phyloP scores from a whole-genome alignment of 768 basidiomycete genomes.

The Amanita rubescens region DNA sequence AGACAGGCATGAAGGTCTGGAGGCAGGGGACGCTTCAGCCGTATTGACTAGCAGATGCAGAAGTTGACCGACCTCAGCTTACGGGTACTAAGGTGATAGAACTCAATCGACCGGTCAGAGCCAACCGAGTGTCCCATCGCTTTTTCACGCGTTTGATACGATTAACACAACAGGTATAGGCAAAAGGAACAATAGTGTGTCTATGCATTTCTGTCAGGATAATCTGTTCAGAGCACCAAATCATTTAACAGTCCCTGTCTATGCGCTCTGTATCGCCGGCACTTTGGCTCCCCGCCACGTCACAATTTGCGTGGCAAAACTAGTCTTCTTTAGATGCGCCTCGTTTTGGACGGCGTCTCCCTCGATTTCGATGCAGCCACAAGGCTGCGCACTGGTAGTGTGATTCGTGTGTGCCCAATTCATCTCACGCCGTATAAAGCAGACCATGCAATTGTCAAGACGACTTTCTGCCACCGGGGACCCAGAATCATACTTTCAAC shows the following conservation, averaged over 20 bases:
- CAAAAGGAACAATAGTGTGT: not conserved
- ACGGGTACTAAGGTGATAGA: not conserved
- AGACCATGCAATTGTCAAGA: too few species aligned
- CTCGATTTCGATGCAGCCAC: slow-evolving; percentile 22
- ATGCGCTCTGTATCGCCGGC: slow-evolving; percentile 19
- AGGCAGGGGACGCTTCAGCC: not conserved
- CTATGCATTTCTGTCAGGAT: not conserved
- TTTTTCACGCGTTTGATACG: not conserved
- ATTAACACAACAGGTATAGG: not conserved
- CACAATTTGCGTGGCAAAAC: slow-evolving; percentile 25
- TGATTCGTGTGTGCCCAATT: slow-evolving; percentile 22
- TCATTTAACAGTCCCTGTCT: slow-evolving; percentile 10
- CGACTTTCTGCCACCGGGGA: too few species aligned
- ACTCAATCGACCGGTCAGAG: not conserved
- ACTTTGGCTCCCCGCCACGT: slow-evolving; percentile 15
- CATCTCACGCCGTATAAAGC: slow-evolving; percentile 22
- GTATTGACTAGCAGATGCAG: not conserved
- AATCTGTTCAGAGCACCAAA: slow-evolving; percentile 5
- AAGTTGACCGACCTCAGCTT: not conserved
- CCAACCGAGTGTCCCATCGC: slow-evolving; percentile 1
- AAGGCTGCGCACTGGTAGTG: slow-evolving; percentile 19
- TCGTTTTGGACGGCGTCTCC: slow-evolving; percentile 28
- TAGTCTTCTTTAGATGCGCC: slow-evolving; percentile 27
- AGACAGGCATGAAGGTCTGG: not conserved
- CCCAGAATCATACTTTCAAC: too few species aligned